Conservation (phyloP, 2,329 filamentous ascomycete genomes). For the Dryadomyces quercivorus region DNA sequence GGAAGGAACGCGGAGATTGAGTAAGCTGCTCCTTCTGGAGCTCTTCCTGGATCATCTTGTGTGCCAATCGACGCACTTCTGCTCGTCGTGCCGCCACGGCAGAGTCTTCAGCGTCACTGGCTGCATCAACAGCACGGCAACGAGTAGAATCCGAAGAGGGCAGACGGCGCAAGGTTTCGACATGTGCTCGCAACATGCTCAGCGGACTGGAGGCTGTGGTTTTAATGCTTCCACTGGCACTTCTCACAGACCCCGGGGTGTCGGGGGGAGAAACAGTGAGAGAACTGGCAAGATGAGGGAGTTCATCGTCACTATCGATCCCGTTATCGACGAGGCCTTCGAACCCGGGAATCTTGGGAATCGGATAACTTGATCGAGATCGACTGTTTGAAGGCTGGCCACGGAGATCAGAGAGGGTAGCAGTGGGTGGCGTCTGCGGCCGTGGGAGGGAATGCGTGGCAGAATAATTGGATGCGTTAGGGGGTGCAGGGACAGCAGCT, state of each 20-base stretch:
- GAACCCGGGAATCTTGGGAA: conserved; percentile 8
- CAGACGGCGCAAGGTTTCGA: conserved; percentile 32
- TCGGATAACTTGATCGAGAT: neutral
- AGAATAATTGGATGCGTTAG: neutral
- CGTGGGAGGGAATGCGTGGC: neutral
- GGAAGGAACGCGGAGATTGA: conserved; percentile 2
- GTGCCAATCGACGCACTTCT: conserved; percentile 41
- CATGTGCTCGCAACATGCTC: conserved; percentile 29
- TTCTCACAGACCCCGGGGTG: neutral
- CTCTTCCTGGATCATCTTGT: conserved; percentile 46
- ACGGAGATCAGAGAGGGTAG: neutral
- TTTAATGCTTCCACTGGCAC: conserved; percentile 6
- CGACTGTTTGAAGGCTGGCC: neutral
- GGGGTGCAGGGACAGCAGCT: neutral
- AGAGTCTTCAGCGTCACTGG: conserved; percentile 38
- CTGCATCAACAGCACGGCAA: conserved; percentile 26
- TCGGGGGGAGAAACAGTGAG: neutral
- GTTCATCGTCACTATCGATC: conserved; percentile 28
- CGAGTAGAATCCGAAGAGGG: conserved; percentile 33
- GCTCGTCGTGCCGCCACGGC: conserved; percentile 34
- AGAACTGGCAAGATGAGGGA: neutral
- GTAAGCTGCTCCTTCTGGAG: conserved; percentile 30
- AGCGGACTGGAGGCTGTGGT: conserved; percentile 25
- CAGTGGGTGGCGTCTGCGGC: neutral
- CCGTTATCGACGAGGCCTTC: conserved; percentile 22